These are phyloP conservation scores for Xylariaceae sp. DNA, from an alignment of 2,329 filamentous ascomycete genomes.

Conservation along the genomic window DNA sequence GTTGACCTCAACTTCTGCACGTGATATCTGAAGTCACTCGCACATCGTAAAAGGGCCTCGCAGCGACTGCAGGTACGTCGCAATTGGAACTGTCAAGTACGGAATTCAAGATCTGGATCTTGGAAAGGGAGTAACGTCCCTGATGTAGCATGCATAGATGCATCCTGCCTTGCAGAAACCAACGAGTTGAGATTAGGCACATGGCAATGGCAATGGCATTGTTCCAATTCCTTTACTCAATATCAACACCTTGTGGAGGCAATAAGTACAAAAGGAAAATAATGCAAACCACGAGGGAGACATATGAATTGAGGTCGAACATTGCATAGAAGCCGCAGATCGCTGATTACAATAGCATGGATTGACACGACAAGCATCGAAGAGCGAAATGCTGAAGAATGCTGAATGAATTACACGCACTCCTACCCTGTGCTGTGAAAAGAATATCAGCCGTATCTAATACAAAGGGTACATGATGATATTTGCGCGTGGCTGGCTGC, in stretches of 20 bases:
- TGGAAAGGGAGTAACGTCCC: too few species aligned
- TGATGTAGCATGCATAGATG: too few species aligned
- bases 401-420: conserved; percentile 8
- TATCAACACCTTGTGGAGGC: too few species aligned
- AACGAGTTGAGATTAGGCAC: not conserved
- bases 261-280: not conserved
- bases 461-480: conserved; percentile 24
- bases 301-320: not conserved
- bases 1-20: conserved; percentile 6
- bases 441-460: conserved; percentile 24
- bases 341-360: not conserved
- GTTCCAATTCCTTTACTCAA: too few species aligned
- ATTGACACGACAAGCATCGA: conserved; percentile 1
- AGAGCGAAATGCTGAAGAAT: conserved; percentile 11
- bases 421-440: conserved; percentile 8
- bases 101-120: too few species aligned
- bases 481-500: conserved; percentile 20
- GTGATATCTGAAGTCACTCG: conserved; percentile 13
- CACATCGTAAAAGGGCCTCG: not conserved
- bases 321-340: not conserved
- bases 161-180: too few species aligned
- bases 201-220: not conserved
- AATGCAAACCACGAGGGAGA: not conserved
- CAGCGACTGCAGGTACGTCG: too few species aligned
- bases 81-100: too few species aligned